Base-by-base conservation (phyloP, 495 filamentous ascomycete genomes). In the Mytilinidion resinicola region DNA sequence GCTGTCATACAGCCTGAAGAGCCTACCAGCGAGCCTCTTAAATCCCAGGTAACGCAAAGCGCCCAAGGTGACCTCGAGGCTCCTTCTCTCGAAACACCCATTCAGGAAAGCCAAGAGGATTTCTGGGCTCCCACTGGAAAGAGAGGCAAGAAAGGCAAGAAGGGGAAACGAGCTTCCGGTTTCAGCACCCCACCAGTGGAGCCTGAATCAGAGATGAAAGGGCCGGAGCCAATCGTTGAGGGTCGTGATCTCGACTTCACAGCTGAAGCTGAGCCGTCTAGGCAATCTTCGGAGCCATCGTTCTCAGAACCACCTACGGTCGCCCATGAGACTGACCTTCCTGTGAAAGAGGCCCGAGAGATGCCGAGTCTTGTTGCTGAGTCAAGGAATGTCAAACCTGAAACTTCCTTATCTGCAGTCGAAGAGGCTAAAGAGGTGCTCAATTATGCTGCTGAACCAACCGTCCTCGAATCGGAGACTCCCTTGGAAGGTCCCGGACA, bases 131-230 rank as follows among this genome's bases (percentile, higher is more conserved):
- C 21, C 19, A 49, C 46, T 14, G 17, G 33, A 12, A 61, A 67
- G 51, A 66, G 61, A 42, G 30, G 43, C 35, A 67, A 63, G 50
- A 67, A 67, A 48, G 63, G 57, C 35, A 66, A 66, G 59, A 66
- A 66, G 36, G 35, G 17, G 30, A 60, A 60, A 48, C 34, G 38
- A 17, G 21, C 34, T 30, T 59, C 63, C 12, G 39, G 30, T 2
- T 11, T 37, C 0, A 20, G 39, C 7, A 35, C 5, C 4, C 33
- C 50, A 4, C 12, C 11, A 50, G 20, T 50, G 9, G 14, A 15
- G 12, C 3, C 14, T 15, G 47, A 51, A 21, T 9, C 47, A 4
- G 47, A 51, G 25, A n/a, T 21, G 2, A 19, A 44, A 4, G 25
- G 6, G 25, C 9, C 39, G 8, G 39, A 42, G 4, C 39, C 17